Percentiles rank a stretch among this genome's conserved stretches.
These are phyloP conservation scores for Gnomoniopsis smithogilvyi DNA, from an alignment of 2,329 filamentous ascomycete genomes.

Conservation along the genomic window DNA sequence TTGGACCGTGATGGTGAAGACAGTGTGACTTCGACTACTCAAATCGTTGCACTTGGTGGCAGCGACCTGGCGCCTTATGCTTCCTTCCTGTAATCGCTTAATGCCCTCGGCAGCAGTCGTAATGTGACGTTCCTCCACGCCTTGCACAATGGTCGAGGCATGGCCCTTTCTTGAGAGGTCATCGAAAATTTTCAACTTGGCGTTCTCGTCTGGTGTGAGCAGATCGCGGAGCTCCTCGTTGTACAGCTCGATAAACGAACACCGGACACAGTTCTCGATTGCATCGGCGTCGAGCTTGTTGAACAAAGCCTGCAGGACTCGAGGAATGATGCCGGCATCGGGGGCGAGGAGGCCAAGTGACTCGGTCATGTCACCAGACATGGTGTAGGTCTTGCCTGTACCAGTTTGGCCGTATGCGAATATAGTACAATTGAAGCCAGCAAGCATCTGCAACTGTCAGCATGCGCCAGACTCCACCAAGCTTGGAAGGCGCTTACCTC, in stretches of 20 bases:
- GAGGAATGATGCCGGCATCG: constrained; percentile 90
- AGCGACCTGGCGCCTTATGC: constrained; percentile 93
- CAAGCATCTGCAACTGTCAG: constrained; percentile 65
- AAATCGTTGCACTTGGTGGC: constrained; percentile 99
- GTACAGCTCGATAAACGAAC: constrained; percentile 97
- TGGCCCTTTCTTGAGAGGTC: constrained; percentile 85
- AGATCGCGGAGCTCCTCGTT: constrained; percentile 95
- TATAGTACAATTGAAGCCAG: constrained; percentile 96
- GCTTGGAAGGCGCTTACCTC: constrained; percentile 55
- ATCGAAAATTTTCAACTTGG: constrained; percentile 94
- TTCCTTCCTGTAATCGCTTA: constrained; percentile 82
- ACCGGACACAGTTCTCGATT: constrained; percentile 86
- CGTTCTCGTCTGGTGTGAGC: constrained; percentile 73
- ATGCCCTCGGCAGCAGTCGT: constrained; percentile 82
- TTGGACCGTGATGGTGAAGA: constrained; percentile 93
- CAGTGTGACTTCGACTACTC: constrained; percentile 93
- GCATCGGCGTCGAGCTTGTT: constrained; percentile 75
- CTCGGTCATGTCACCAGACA: constrained; percentile 96
- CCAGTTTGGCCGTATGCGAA: constrained; percentile 98
- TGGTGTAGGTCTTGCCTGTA: constrained; percentile 98
- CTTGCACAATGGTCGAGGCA: constrained; percentile 83
- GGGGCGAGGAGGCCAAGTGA: constrained; percentile 83
- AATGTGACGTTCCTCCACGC: constrained; percentile 96
- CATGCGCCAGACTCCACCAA: neutral
- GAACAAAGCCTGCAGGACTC: constrained; percentile 84